Conservation (phyloP, 2,329 filamentous ascomycete species). For the Bisporella sp. region DNA sequence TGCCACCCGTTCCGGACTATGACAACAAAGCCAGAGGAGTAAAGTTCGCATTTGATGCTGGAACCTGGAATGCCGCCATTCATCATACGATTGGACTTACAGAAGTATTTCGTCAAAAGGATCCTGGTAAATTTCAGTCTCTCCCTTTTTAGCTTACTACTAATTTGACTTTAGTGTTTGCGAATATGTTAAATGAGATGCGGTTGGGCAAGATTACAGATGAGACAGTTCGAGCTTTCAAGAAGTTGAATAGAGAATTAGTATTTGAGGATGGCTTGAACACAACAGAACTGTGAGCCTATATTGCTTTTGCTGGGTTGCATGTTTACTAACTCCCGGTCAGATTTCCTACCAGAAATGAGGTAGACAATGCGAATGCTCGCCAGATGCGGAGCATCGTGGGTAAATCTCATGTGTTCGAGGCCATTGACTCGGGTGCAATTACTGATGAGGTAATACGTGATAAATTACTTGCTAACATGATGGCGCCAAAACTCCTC, state of each 20-base stretch:
- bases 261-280: constrained; percentile 67
- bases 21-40: constrained; percentile 48
- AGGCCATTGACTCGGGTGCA: constrained; percentile 67
- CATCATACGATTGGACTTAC: constrained; percentile 93
- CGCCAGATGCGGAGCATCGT: constrained; percentile 64
- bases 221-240: constrained; percentile 72
- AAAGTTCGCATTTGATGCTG: constrained; percentile 90
- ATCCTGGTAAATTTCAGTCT: constrained; percentile 46
- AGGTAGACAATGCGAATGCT: constrained; percentile 84
- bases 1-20: constrained; percentile 84
- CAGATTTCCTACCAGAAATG: constrained; percentile 78
- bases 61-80: constrained; percentile 86
- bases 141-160: constrained; percentile 1
- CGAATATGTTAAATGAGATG: constrained; percentile 96
- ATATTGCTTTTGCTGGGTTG: constrained; percentile 12
- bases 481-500: constrained; percentile 83
- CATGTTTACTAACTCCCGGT: constrained; percentile 5
- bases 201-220: constrained; percentile 74
- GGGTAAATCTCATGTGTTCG: constrained; percentile 61
- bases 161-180: constrained; percentile 57
- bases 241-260: constrained; percentile 62
- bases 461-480: constrained; percentile 75
- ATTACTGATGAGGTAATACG: constrained; percentile 58
- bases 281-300: constrained; percentile 69
- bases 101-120: constrained; percentile 93